Evolutionary conservation across 176 grass and related monocot species (phyloP), one percentile per base, ranked within the genome.

Genomic region (Lolium multiflorum): DNA sequence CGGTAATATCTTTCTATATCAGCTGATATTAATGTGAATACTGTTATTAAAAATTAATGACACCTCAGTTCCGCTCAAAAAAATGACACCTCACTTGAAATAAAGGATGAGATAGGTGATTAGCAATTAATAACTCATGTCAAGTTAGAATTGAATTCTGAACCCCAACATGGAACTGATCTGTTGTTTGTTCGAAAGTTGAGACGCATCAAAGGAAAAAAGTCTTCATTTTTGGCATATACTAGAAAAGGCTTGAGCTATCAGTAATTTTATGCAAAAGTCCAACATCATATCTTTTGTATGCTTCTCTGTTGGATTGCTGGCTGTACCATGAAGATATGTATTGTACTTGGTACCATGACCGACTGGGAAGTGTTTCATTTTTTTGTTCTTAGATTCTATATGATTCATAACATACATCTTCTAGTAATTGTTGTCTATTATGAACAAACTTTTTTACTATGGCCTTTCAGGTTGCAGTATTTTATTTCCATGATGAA

Each of bases 401-500:
- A 57, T 83, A 49, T 61, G 57, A 31, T 70, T 82, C 21, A 18
- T 21, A 80, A 75, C 25, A 50, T 47, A 28, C 22, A 50, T 63
- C 31, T 68, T 76, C 9, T 76, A 41, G 16, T 88, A 76, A 52
- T 61, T 52, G 9, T 38, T 76, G 74, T 52, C 24, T 69, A 8
- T 86, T 67, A 22, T 75, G 21, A 92, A 79, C 2, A 7, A 84
- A 69, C 10, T 25, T 59, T 59, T 66, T 64, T 80, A 24, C 74
- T 68, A 83, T 85, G 67, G 47, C 58, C 26, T 89, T 89, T 90
- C 94, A 99, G 97, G 97, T 96, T 69, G 97, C 97, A 16, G 97
- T 99, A 57, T 94, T 99, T 88, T 99, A 99, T 82, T 99, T 96
- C 82, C 97, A 99, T 71, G 97, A 99, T 78, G 74, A 88, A 46